Evolutionary conservation across 345 rosid genomes (phyloP), one percentile per base, ranked within the genome.

Genomic region (Erodium maritimum): DNA sequence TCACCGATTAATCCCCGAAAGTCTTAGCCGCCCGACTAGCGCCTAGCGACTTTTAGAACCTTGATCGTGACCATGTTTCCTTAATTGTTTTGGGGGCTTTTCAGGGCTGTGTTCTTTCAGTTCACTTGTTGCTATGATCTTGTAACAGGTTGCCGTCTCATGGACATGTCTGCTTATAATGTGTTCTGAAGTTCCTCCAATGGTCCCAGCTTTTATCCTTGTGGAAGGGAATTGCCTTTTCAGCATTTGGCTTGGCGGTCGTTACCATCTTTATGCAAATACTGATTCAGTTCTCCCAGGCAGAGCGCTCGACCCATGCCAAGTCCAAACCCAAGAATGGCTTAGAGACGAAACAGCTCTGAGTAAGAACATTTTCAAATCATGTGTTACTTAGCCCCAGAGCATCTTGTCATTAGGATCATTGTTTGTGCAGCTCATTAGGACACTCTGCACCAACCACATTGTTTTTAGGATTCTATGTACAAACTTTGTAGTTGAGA

Each of bases 251-350:
- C 25, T 72, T 93, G 72, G 89, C 71, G 18, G 21, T 89, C 51
- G 73, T 87, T 52, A 85, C 88, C 4, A 55, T 87, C 55, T 73
- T 85, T 55, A 93, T 93, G 99, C 96, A 89, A 55, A 67, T 85
- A 69, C 63, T 89, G 71, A 80, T 93, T 53, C 84, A 74, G 37
- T 89, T 82, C 56, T 80, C 99, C 5, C 88, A 89, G 75, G 77
- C 99, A 1, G 97, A 83, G 68, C 91, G 82, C 14, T 93, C 99
- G 10, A 82, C 94, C n/a, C 90, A 86, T 0, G 79, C 91, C 25
- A 82, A 79, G 75, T 19, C 94, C 89, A 21, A 82, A 67, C 72
- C 78, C 63, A 85, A 71, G 58, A 70, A 60, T 14, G 37, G 52
- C n/a, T n/a, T n/a, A 46, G n/a, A 63, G 65, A 8, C 73, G 54